Base-by-base conservation (phyloP, 768 basidiomycete genomes). In the Pulveroboletus sp. region DNA sequence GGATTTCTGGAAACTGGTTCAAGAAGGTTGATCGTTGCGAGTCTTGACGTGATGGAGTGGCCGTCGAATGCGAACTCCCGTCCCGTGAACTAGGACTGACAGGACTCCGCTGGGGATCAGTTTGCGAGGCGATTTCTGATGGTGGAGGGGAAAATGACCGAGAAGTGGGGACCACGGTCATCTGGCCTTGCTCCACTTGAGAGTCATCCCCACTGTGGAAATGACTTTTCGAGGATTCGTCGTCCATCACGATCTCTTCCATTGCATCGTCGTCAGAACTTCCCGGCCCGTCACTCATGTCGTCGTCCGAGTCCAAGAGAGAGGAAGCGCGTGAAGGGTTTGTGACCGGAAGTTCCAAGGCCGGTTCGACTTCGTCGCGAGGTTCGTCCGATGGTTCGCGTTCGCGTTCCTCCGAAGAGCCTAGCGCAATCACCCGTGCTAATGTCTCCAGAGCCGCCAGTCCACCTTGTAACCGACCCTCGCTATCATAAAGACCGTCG, bases 401-500 rank as follows among this genome's bases (percentile, higher is more conserved):
- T 47, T 81, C 76, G 14, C 68, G 71, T 5, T 78, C 78, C 16
- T 77, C 77, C 12, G 77, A 78, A 20, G 74, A 76, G 42, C 79
- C 81, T 40, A 84, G 73, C 0, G 83, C 78, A 14, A 96, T 87
- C 3, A 94, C 89, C 23, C 83, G 82, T 0, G 93, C 91, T 7
- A 99, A 73, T 47, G 89, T 85, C 63, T 96, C 93, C 45, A 96
- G 72, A 12, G 86, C 85, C 2, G 82, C 72, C 11, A 96, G 70
- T 6, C 95, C 94, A n/a, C 93, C 93, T 57, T 85, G 82, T 36
- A 99, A 70, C 23, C 89, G 81, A 17, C 95, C 95, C 45, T 90
- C 82, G 2, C 75, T 71, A 61, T 91, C 90, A 67, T 92, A 93
- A n/a, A 83, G 72, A 20, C 80, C 76, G 39, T 81, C 78, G 47